Evolutionary conservation across 805 yeast genomes (phyloP).

Genomic region (Starmerella roubikii): DNA sequence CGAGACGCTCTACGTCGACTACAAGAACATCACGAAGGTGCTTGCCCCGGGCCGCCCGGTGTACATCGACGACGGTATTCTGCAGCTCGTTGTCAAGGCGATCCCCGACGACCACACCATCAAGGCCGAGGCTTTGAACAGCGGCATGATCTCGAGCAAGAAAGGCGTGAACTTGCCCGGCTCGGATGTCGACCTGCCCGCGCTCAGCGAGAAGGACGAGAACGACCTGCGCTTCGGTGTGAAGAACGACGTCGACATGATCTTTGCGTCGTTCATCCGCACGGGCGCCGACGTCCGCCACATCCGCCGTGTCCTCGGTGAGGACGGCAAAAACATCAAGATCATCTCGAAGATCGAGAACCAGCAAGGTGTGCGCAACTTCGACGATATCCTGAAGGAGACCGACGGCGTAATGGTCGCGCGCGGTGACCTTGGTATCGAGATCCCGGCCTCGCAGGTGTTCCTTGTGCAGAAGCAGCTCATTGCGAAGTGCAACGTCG

Average conservation of each 20-base stretch:
- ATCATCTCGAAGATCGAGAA: conserved; percentile 96
- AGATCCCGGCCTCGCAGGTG: conserved; percentile 97
- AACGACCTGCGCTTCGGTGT: conserved; percentile 89
- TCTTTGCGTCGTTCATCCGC: conserved; percentile 97
- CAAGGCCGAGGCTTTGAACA: conserved; percentile 79
- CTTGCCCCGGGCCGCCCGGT: conserved; percentile 77
- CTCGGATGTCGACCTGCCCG: conserved; percentile 97
- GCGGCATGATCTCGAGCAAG: conserved; percentile 92
- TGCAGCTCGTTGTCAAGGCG: conserved; percentile 84
- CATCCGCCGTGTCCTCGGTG: conserved; percentile 91
- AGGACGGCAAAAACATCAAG: conserved; percentile 91
- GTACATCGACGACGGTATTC: conserved; percentile 95
- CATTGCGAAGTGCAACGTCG: conserved; percentile 97
- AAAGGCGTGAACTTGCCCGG: conserved; percentile 99
- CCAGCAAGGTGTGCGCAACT: conserved; percentile 99
- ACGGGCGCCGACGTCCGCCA: conserved; percentile 77
- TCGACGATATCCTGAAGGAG: conserved; percentile 83
- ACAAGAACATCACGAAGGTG: conserved; percentile 92
- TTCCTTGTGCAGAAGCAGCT: conserved; percentile 97
- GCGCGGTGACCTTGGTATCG: conserved; percentile 98
- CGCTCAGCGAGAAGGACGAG: conserved; percentile 92
- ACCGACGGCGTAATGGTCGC: conserved; percentile 99
- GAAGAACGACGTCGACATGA: conserved; percentile 94
- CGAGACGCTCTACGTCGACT: conserved; percentile 78
- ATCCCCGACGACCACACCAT: conserved; percentile 66